A percentile compares a stretch with the other conserved stretches of the same genome.
These are phyloP conservation scores for Eudorina sp. DNA, from an alignment of 139 green algal genomes.

Conservation along the genomic window DNA sequence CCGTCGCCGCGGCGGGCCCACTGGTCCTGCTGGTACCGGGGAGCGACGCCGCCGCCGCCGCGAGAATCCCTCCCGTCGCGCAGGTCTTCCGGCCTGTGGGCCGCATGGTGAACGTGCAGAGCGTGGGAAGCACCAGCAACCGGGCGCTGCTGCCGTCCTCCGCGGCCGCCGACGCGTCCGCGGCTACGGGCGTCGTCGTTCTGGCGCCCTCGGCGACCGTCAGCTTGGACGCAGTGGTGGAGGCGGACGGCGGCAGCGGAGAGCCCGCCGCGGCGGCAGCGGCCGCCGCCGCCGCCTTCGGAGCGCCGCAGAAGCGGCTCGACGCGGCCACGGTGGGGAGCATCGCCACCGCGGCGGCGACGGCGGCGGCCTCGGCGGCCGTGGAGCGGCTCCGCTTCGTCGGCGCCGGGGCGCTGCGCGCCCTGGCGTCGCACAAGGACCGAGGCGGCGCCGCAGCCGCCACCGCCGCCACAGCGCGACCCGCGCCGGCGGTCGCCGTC, in stretches of 20 bases:
- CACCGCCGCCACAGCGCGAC: not conserved
- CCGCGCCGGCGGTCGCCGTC: too few relatives aligned
- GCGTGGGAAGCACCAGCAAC: not conserved
- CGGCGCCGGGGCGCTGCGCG: not conserved
- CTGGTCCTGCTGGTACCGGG: too few relatives aligned
- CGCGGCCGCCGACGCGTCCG: not conserved
- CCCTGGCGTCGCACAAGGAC: not conserved
- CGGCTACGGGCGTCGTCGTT: not conserved
- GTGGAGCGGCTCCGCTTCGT: not conserved
- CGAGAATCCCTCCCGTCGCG: not conserved
- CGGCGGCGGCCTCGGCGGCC: constrained; percentile 5
- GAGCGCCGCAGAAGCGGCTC: not conserved
- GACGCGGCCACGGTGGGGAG: not conserved
- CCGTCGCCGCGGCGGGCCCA: too few relatives aligned
- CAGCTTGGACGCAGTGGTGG: not conserved
- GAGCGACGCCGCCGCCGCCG: not conserved
- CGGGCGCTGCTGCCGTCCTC: not conserved
- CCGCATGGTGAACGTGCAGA: not conserved
- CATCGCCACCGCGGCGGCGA: constrained; percentile 4
- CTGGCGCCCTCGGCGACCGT: not conserved
- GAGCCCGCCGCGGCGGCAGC: not conserved
- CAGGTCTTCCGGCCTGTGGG: constrained; percentile 23
- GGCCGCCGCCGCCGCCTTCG: not conserved
- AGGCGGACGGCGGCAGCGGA: not conserved
- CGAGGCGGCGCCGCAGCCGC: not conserved